A percentile compares a stretch with the other conserved stretches of the same genome.
Evolutionary conservation across 208 protist genomes (phyloP).

Genomic region (Trichomonas vaginalis): DNA sequence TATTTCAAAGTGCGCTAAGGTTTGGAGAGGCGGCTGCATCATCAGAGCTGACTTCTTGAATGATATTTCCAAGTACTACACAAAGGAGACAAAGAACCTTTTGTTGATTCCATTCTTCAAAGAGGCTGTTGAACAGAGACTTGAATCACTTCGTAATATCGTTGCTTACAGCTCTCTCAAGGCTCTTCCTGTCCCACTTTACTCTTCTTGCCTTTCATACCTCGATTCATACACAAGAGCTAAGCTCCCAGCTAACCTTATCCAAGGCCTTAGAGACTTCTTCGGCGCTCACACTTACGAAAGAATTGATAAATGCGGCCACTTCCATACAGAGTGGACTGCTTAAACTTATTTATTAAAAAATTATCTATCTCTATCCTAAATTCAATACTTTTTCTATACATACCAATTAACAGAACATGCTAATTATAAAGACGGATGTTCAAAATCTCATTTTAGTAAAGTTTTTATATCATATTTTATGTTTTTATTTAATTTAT

Average conservation of each 20-base stretch:
- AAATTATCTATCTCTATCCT: no score
- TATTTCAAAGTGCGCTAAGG: conserved; percentile 50
- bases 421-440: no score
- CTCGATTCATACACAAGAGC: conserved; percentile 51
- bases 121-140: conserved; percentile 35
- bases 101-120: conserved; percentile 51
- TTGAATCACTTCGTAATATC: conserved; percentile 46
- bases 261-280: conserved; percentile 64
- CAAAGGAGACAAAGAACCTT: conserved; percentile 44
- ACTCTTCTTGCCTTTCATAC: conserved; percentile 53
- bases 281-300: conserved; percentile 74
- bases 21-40: conserved; percentile 71
- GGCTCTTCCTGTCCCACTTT: conserved; percentile 54
- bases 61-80: conserved; percentile 54
- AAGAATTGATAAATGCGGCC: conserved; percentile 37
- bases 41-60: conserved; percentile 60
- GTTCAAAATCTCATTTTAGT: no score
- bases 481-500: no score
- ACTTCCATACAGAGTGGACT: not conserved
- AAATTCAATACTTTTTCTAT: no score
- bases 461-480: no score
- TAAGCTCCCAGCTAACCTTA: conserved; percentile 54
- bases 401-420: no score
- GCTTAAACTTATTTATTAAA: not conserved
- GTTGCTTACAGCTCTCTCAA: conserved; percentile 22